These are phyloP conservation scores for Claviceps arundinis DNA, from an alignment of 2,329 filamentous ascomycete genomes.

Conservation along the genomic window DNA sequence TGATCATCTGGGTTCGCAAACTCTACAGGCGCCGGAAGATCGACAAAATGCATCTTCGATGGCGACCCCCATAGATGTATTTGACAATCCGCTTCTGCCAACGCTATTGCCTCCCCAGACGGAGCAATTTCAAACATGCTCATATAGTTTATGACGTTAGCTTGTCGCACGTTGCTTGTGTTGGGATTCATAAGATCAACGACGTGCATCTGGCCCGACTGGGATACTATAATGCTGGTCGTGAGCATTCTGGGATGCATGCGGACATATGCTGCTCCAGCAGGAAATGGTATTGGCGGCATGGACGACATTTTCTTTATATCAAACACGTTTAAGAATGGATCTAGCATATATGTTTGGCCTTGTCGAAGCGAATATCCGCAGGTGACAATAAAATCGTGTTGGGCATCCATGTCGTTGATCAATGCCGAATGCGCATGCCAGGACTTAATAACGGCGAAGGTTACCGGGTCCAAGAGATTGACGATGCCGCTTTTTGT, in stretches of 20 bases:
- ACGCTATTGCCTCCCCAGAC: slow-evolving; percentile 71
- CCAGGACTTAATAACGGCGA: slow-evolving; percentile 74
- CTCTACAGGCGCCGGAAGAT: slow-evolving; percentile 64
- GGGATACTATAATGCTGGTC: slow-evolving; percentile 85
- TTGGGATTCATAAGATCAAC: slow-evolving; percentile 93
- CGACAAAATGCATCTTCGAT: slow-evolving; percentile 73
- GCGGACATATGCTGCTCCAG: slow-evolving; percentile 83
- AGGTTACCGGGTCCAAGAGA: slow-evolving; percentile 67
- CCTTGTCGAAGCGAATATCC: slow-evolving; percentile 74
- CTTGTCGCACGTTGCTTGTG: slow-evolving; percentile 71
- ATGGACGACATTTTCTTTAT: slow-evolving; percentile 80
- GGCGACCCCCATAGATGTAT: slow-evolving; percentile 85
- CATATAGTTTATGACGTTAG: slow-evolving; percentile 62
- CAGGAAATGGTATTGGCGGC: slow-evolving; percentile 82
- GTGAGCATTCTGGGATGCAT: slow-evolving; percentile 96
- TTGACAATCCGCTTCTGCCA: slow-evolving; percentile 65
- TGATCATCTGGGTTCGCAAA: slow-evolving; percentile 55
- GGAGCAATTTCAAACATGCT: slow-evolving; percentile 75
- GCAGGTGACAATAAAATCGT: slow-evolving; percentile 90
- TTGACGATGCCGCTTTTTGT: slow-evolving; percentile 73
- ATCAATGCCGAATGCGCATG: slow-evolving; percentile 79
- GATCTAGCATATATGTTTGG: slow-evolving; percentile 68
- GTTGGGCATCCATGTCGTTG: slow-evolving; percentile 94
- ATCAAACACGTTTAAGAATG: slow-evolving; percentile 90
- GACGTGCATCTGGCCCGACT: slow-evolving; percentile 86